Conservation (phyloP, 2,329 filamentous ascomycete species). For the Penicillium sp. region DNA sequence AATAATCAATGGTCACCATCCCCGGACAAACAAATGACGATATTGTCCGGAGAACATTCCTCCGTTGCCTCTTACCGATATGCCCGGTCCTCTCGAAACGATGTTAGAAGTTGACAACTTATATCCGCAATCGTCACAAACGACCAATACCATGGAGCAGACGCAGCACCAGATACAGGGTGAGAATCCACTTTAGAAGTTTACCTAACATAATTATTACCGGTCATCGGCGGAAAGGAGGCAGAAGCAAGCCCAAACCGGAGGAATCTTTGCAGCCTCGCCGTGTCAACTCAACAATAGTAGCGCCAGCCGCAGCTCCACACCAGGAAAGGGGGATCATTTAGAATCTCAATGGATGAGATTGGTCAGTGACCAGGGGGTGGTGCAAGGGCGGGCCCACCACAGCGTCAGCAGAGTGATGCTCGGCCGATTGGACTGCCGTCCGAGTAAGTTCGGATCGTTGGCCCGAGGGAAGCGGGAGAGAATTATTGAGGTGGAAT, state of each 20-base stretch:
- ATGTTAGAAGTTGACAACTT: background rate
- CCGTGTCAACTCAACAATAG: conserved; percentile 8
- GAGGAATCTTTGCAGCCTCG: conserved; percentile 12
- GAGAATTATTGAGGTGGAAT: conserved; percentile 21
- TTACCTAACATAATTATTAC: conserved; percentile 10
- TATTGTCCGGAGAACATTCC: conserved; percentile 5
- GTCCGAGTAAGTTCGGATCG: conserved; percentile 13
- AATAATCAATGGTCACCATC: background rate
- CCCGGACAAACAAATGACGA: background rate
- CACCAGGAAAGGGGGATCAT: background rate
- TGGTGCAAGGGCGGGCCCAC: background rate
- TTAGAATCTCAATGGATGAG: background rate
- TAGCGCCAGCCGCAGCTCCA: conserved; percentile 8
- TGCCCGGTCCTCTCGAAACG: background rate
- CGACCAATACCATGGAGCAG: background rate
- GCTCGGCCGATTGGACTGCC: conserved; percentile 8
- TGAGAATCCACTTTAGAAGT: background rate
- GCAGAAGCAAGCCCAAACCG: conserved; percentile 6
- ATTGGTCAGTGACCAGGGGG: conserved; percentile 11
- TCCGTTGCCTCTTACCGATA: background rate
- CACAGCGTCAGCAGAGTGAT: background rate
- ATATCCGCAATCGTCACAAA: conserved; percentile 7
- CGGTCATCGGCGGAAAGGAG: conserved; percentile 24
- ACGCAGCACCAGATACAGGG: background rate
- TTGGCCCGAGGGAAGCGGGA: conserved; percentile 17